Evolutionary conservation across 2,329 filamentous ascomycete genomes (phyloP).

Genomic region (Cyphellophora europaea): DNA sequence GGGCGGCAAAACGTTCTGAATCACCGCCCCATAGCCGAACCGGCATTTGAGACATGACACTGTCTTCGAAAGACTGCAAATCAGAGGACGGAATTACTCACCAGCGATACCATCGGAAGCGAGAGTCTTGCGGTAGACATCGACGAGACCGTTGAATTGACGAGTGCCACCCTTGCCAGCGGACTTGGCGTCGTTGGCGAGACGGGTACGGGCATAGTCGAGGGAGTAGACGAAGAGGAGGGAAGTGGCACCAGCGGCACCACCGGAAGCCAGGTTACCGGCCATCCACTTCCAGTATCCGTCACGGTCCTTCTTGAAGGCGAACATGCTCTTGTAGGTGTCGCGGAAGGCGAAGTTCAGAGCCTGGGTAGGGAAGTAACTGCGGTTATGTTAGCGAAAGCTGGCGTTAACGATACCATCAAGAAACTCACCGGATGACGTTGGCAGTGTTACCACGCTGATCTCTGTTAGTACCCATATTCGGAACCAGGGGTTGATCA

Average conservation of each 20-base stretch:
- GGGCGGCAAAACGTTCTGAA: no score
- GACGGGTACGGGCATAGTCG: constrained; percentile 99
- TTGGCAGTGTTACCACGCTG: constrained; percentile 99
- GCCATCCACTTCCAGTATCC: constrained; percentile 98
- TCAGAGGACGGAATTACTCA: no score
- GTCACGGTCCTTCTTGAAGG: constrained; percentile 99
- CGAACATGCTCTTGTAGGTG: constrained; percentile 99
- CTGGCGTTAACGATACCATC: no score
- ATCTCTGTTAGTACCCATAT: no score
- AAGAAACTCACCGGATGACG: constrained; percentile 87
- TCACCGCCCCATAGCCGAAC: no score
- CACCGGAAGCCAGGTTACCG: constrained; percentile 99
- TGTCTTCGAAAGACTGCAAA: no score
- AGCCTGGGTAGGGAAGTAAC: constrained; percentile 96
- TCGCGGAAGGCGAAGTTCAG: constrained; percentile 99
- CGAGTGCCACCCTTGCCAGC: constrained; percentile 87
- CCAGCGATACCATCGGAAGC: constrained; percentile 91
- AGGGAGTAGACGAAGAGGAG: constrained; percentile 99
- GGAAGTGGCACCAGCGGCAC: constrained; percentile 98
- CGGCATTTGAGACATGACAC: no score
- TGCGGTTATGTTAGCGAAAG: no score
- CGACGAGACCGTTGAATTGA: constrained; percentile 99
- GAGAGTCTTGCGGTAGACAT: constrained; percentile 99
- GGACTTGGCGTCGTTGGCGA: constrained; percentile 99
- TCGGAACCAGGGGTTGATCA: no score